Evolutionary conservation across 2,329 filamentous ascomycete species (phyloP).

Genomic region (Neonectria sp.): DNA sequence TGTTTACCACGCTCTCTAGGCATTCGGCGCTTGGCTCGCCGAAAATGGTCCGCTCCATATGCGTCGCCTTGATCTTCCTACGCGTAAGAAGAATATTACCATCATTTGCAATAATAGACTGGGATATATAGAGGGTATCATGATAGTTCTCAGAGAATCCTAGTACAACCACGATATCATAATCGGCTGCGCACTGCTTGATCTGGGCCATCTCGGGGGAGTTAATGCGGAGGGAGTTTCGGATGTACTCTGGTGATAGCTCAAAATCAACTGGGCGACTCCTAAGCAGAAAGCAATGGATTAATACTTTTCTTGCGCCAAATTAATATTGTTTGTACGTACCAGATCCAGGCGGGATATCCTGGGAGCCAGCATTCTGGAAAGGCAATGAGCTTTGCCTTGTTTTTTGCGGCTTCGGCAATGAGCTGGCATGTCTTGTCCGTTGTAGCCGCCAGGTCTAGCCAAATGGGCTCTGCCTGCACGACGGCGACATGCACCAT

Average conservation of each 20-base stretch:
- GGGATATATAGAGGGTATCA: slow-evolving; percentile 1
- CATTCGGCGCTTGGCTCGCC: slow-evolving; percentile 59
- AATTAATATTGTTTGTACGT: neutral
- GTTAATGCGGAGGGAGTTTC: neutral
- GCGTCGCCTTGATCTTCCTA: slow-evolving; percentile 66
- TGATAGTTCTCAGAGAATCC: slow-evolving; percentile 5
- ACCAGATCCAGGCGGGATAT: slow-evolving; percentile 1
- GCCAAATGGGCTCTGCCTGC: slow-evolving; percentile 1
- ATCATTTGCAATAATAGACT: slow-evolving; percentile 1
- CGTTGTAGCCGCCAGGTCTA: neutral
- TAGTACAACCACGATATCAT: slow-evolving; percentile 2
- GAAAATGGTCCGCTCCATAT: slow-evolving; percentile 65
- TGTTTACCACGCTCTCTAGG: slow-evolving; percentile 54
- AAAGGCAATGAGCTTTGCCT: neutral
- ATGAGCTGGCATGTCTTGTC: neutral
- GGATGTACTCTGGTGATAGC: neutral
- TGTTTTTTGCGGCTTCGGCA: neutral
- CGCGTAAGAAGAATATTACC: neutral
- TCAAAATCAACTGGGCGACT: slow-evolving; percentile 2
- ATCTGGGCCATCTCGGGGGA: slow-evolving; percentile 2
- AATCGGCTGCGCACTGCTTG: neutral
- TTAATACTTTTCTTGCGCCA: neutral
- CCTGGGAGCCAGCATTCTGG: slow-evolving; percentile 4
- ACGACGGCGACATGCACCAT: neutral
- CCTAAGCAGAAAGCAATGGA: neutral